phyloP scores from a whole-genome alignment of 2,329 filamentous ascomycete genomes.

The Capronia americana region DNA sequence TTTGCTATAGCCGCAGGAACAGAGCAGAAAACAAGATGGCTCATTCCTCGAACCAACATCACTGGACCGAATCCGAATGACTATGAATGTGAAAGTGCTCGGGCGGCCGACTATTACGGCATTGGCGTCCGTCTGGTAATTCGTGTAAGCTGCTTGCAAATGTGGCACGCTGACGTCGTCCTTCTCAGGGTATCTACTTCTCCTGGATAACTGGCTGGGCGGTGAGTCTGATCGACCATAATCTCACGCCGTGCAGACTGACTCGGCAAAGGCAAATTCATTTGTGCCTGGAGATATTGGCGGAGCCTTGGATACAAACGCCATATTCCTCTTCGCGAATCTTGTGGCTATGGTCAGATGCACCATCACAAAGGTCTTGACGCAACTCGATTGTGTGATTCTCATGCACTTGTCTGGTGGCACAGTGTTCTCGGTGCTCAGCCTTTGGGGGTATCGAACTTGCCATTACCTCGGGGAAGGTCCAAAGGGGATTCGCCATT shows the following conservation, averaged over 20 bases:
- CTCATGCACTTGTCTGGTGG: conserved; percentile 26
- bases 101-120: conserved; percentile 29
- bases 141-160: neutral
- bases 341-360: conserved; percentile 26
- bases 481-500: conserved; percentile 27
- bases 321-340: conserved; percentile 60
- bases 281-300: conserved; percentile 77
- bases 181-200: conserved; percentile 26
- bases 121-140: conserved; percentile 27
- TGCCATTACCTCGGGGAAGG: conserved; percentile 25
- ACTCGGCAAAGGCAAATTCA: conserved; percentile 59
- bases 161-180: neutral
- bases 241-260: neutral
- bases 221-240: conserved; percentile 4
- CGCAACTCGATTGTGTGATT: conserved; percentile 25
- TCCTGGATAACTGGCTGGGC: conserved; percentile 28
- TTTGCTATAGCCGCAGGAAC: conserved; percentile 14
- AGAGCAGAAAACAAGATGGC: conserved; percentile 16
- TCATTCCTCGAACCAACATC: conserved; percentile 25
- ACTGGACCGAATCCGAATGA: conserved; percentile 22
- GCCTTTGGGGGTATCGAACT: conserved; percentile 29
- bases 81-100: conserved; percentile 25
- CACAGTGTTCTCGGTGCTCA: conserved; percentile 26
- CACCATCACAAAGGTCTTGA: conserved; percentile 28
- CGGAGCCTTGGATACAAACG: conserved; percentile 71